Evolutionary conservation across 805 yeast species (phyloP), one percentile per base, ranked within the genome.

Genomic region (Priceomyces fermenticarens): DNA sequence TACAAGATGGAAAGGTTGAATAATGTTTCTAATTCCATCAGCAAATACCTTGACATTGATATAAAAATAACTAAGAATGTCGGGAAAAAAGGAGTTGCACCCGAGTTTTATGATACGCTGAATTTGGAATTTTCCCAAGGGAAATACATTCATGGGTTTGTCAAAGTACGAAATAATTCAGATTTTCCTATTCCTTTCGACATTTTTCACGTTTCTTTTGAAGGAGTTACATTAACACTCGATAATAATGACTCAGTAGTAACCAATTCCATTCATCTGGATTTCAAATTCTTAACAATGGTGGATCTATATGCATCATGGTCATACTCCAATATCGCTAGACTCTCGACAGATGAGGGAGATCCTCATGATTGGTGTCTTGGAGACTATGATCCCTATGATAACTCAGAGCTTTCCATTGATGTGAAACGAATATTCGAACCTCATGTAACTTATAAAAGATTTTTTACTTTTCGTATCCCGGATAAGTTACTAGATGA

Each of bases 361-460:
- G 67, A 65, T 41, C 71, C 71, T 10, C 65, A 62, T 46, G 72
- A 64, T 54, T 70, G 75, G 75, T 70, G 75, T 48, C 66, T 58
- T 23, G 73, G 73, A 2, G 75, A 70, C 41, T 63, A 63, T 1
- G 75, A 70, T 43, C 72, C 74, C 3, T 55, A 51, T 39, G 75
- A 70, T 47, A 55, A 59, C 42, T 57, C 73, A 0, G 39, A 49
- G 3, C 51, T 70, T 10, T 49, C 73, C 1, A 54, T 70, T 35
- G 72, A 58, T 39, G 61, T 68, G 16, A 62, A 63, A 45, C 52
- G 70, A 14, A 49, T 52, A 15, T 66, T 70, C 40, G 57, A 65
- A 47, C 73, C 74, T 1, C 52, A 56, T 11, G 53, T 60, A 17
- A 67, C 66, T 4, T 70, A 70, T 46, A 70, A 70, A 46, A 57